Conservation (phyloP, 2,329 filamentous ascomycete species). For the Sporothrix inflata region DNA sequence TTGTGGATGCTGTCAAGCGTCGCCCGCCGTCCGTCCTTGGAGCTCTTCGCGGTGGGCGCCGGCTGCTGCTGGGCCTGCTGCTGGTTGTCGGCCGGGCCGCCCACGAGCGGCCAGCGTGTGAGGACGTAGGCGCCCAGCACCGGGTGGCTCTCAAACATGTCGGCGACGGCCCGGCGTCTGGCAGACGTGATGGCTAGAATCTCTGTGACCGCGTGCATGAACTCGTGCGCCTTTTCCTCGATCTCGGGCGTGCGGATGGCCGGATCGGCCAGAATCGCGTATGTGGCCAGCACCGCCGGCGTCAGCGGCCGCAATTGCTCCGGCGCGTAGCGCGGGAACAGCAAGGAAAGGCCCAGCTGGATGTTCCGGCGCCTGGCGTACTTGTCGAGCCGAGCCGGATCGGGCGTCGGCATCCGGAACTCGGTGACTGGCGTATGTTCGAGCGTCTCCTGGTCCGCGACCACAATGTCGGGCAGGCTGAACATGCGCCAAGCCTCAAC, state of each 20-base stretch:
- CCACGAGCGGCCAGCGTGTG: slow-evolving; percentile 29
- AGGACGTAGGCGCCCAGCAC: slow-evolving; percentile 35
- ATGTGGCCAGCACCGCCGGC: slow-evolving; percentile 46
- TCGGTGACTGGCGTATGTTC: background rate
- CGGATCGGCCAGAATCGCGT: slow-evolving; percentile 44
- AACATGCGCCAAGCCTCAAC: slow-evolving; percentile 48
- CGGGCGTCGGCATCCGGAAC: slow-evolving; percentile 32
- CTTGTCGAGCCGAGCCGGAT: slow-evolving; percentile 27
- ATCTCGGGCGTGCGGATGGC: slow-evolving; percentile 33
- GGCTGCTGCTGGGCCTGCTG: background rate
- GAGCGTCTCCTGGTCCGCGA: slow-evolving; percentile 27
- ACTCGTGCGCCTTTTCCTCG: slow-evolving; percentile 35
- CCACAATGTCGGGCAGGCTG: slow-evolving; percentile 39
- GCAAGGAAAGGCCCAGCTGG: slow-evolving; percentile 39
- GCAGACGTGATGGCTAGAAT: slow-evolving; percentile 32
- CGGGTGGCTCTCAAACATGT: slow-evolving; percentile 34
- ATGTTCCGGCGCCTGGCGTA: slow-evolving; percentile 34
- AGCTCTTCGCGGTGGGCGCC: background rate
- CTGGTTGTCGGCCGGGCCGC: background rate
- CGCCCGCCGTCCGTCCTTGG: background rate
- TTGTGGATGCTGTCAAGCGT: slow-evolving; percentile 34
- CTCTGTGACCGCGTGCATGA: slow-evolving; percentile 36
- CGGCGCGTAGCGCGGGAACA: slow-evolving; percentile 43
- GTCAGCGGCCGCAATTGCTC: slow-evolving; percentile 37
- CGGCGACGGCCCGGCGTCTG: slow-evolving; percentile 29